Conservation (phyloP, 768 basidiomycete species). For the Phylloporus scabripes region DNA sequence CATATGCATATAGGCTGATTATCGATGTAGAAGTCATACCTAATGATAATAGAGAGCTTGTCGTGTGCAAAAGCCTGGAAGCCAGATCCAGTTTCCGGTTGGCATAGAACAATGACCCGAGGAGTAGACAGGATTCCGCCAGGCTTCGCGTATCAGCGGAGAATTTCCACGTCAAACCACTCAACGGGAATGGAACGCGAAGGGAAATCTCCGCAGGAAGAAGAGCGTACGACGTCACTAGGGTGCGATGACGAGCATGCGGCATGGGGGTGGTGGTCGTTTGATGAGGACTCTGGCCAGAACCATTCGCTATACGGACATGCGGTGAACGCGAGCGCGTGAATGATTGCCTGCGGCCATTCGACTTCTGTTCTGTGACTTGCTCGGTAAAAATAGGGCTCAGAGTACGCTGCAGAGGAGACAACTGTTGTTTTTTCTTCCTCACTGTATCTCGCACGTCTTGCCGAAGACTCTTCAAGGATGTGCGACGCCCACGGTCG, state of each 20-base stretch:
- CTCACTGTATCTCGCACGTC: slow-evolving; percentile 23
- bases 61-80: slow-evolving; percentile 9
- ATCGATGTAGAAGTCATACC: slow-evolving; percentile 34
- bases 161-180: slow-evolving; percentile 38
- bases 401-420: slow-evolving; percentile 19
- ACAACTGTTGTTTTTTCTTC: slow-evolving; percentile 27
- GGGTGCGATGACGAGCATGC: slow-evolving; percentile 37
- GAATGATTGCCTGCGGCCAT: slow-evolving; percentile 44
- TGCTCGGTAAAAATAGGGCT: slow-evolving; percentile 24
- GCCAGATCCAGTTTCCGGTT: slow-evolving; percentile 35
- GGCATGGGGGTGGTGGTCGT: slow-evolving; percentile 38
- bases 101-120: slow-evolving; percentile 57
- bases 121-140: slow-evolving; percentile 58
- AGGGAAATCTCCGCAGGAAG: slow-evolving; percentile 48
- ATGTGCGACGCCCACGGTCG: slow-evolving; percentile 41
- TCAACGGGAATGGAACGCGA: slow-evolving; percentile 40
- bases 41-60: slow-evolving; percentile 44
- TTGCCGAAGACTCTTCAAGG: slow-evolving; percentile 27
- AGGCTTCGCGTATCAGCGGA: slow-evolving; percentile 58
- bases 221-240: slow-evolving; percentile 26
- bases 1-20: slow-evolving; percentile 2
- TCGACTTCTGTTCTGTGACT: slow-evolving; percentile 31
- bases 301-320: slow-evolving; percentile 31
- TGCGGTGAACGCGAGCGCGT: slow-evolving; percentile 72
- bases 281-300: slow-evolving; percentile 34